Evolutionary conservation across 2,329 filamentous ascomycete species (phyloP), one percentile per base, ranked within the genome.

Genomic region (Stagonosporopsis cucurbitacearum): DNA sequence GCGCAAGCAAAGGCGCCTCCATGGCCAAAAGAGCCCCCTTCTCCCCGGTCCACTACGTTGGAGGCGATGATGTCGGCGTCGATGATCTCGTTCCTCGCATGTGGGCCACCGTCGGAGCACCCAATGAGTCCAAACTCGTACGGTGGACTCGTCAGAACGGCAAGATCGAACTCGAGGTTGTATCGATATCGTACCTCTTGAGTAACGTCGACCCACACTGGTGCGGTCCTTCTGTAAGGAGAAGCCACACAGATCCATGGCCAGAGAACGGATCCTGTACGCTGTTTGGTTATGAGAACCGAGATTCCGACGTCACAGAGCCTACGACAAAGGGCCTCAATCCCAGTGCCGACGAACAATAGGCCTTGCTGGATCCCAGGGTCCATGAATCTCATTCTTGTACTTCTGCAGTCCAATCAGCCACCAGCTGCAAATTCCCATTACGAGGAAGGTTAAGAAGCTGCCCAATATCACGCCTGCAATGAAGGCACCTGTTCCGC

Each of bases 381-480:
- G 95, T 39, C 95, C 95, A 70, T 93, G 91, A 64, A 99, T 97
- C 78, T 98, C 95, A 74, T 98, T 98, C 81, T 99, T 99, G 78
- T 98, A 99, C 79, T 96, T 94, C 78, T 99, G 95, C 75, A 99
- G 77, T 8, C 92, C 91, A 70, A 99, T 98, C 60, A 99, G 79
- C 93, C 95, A 98, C 94, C 93, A 98, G 72, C 92, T 96, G 74
- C 93, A 97, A 12, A 92, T 89, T 1, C 94, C 95, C 86, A 97
- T 96, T 2, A 87, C 88, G 50, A 96, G 74, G 4, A 88, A 86
- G 0, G 90, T 88, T 20, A 92, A 80, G 9, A 94, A 69, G n/a
- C 87, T 85, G 5, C 91, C 91, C 6, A 96, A 80, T 1, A 94
- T 75, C 62, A 91, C 88, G 12, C 95, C 95, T 2, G 90, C 79